Evolutionary conservation across 2,329 filamentous ascomycete genomes (phyloP).

Genomic region (Diaporthe citriasiana): DNA sequence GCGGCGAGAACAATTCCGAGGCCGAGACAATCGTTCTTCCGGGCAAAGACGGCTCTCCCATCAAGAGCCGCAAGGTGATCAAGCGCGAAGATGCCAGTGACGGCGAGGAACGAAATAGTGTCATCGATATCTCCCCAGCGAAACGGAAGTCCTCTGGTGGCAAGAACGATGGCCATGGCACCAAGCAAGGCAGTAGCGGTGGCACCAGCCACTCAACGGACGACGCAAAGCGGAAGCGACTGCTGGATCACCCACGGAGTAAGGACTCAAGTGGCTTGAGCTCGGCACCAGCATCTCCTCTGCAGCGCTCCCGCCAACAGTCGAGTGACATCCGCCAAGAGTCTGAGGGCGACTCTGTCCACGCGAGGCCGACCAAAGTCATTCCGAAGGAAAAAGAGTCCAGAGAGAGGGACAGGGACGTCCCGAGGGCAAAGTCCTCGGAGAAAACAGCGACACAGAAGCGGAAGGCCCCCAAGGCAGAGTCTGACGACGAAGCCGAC

Average conservation of each 20-base stretch:
- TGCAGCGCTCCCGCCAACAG: slow-evolving; percentile 58
- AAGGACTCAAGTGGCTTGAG: slow-evolving; percentile 72
- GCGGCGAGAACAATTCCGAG: slow-evolving; percentile 75
- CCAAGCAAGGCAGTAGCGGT: slow-evolving; percentile 44
- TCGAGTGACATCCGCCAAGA: slow-evolving; percentile 59
- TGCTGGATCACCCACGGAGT: slow-evolving; percentile 55
- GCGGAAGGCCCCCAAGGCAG: slow-evolving; percentile 66
- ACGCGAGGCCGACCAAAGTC: slow-evolving; percentile 60
- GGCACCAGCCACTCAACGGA: slow-evolving; percentile 49
- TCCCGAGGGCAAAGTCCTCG: slow-evolving; percentile 53
- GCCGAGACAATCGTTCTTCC: slow-evolving; percentile 80
- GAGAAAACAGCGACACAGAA: slow-evolving; percentile 65
- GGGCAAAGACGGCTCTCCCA: slow-evolving; percentile 75
- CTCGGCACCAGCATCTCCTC: slow-evolving; percentile 71
- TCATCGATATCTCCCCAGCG: slow-evolving; percentile 52
- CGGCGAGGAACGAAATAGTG: slow-evolving; percentile 57
- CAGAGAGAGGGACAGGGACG: slow-evolving; percentile 38
- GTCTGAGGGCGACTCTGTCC: slow-evolving; percentile 69
- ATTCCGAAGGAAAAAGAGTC: slow-evolving; percentile 57
- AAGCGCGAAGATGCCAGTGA: slow-evolving; percentile 76
- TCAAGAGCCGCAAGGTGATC: slow-evolving; percentile 73
- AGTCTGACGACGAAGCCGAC: slow-evolving; percentile 72
- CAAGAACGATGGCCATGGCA: slow-evolving; percentile 54
- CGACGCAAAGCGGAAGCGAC: slow-evolving; percentile 66
- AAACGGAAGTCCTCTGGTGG: slow-evolving; percentile 52